Conservation (phyloP, 768 basidiomycete species). For the Boletus speciosus region DNA sequence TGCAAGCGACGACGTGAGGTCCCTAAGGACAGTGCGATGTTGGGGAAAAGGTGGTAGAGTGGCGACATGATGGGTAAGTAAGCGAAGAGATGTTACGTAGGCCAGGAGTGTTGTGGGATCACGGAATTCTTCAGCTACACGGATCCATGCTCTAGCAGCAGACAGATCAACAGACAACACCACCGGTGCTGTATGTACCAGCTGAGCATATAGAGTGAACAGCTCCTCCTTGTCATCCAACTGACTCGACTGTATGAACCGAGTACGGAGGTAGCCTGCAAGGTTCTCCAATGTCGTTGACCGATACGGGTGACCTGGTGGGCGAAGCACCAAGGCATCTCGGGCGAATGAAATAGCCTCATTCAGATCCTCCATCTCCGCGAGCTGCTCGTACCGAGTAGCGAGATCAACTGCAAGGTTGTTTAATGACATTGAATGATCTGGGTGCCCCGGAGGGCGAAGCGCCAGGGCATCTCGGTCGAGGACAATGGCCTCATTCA, state of each 20-base stretch:
- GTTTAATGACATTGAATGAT: neutral
- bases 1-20: too few relatives aligned
- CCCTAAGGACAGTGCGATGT: too few relatives aligned
- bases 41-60: neutral
- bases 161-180: neutral
- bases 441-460: neutral
- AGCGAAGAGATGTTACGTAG: neutral
- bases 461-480: neutral
- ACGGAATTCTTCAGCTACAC: neutral
- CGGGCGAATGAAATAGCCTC: neutral
- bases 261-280: neutral
- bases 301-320: neutral
- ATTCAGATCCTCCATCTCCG: neutral
- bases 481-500: neutral
- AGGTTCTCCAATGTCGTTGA: neutral
- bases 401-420: neutral
- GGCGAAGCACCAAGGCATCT: neutral
- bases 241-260: neutral
- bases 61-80: neutral
- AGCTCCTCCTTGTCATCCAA: neutral
- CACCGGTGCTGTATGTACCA: neutral
- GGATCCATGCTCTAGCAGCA: neutral
- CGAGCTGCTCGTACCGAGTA: neutral
- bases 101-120: slow-evolving; percentile 6
- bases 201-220: neutral